Base-by-base conservation (phyloP, 1,284 basidiomycete genomes). In the Porodaedalea pini region DNA sequence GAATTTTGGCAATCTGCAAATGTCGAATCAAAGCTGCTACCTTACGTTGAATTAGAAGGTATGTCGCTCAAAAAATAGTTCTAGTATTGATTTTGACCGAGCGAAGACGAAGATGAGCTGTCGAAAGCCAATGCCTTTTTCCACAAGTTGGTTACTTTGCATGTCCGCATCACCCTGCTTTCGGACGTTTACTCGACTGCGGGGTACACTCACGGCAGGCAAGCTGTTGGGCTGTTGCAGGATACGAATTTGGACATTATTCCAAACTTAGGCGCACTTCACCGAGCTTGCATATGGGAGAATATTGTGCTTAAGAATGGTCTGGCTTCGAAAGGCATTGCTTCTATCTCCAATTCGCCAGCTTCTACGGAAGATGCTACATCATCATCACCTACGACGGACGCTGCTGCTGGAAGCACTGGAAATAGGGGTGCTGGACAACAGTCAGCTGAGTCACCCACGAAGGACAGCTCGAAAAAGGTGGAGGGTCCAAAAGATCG, bases 121-220 rank as follows among this genome's bases (percentile, higher is more conserved):
- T 70, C 73, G 23, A 70, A 74, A 36, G 79, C 81, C n/a, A 92
- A 92, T 66, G 68, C 73, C 23, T 75, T 77, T 25, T 95, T 95
- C 76, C 82, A 92, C 44, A 79, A 76, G 62, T 77, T 96, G n/a
- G 81, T 93, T 39, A 81, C 83, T 6, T 75, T 97, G 21, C 85
- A 92, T 64, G 86, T 90, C 37, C 83, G 92, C 19, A 79, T 90
- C 34, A 89, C 92, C 17, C 73, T 98, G 19, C 81, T 99, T 51
- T 89, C 90, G 8, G 96, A 98, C 65, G 85, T 94, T 11, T 93
- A 95, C 70, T 81, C 86, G 2, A 92, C 89, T n/a, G 84, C 91
- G 41, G 86, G 88, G 3, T 94, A 89, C 70, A 78, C 86, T n/a
- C 91, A 94, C 64, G 82, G 87, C 47, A 85, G 94, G 62, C 80